Conservation (phyloP, 306 rosid genomes). For the Sicyos edulis region DNA sequence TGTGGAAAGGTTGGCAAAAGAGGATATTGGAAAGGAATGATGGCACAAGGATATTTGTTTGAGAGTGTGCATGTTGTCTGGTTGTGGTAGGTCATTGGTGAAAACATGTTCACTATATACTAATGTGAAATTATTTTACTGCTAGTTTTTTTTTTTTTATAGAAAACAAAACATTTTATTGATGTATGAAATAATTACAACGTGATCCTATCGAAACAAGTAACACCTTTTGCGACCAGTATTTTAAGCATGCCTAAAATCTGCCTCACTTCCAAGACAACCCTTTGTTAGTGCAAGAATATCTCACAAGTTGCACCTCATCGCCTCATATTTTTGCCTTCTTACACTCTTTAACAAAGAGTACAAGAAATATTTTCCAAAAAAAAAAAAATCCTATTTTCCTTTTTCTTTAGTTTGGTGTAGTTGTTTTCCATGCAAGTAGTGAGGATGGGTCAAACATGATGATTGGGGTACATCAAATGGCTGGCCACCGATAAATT, state of each 20-base stretch:
- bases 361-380: not conserved
- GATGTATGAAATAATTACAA: no score
- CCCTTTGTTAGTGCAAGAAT: not conserved
- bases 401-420: not conserved
- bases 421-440: not conserved
- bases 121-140: no score
- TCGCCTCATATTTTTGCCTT: not conserved
- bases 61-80: not conserved
- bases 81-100: not conserved
- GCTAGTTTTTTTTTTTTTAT: no score
- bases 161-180: no score
- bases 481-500: not conserved
- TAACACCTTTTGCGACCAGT: not conserved
- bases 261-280: not conserved
- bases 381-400: not conserved
- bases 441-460: not conserved
- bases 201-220: no score
- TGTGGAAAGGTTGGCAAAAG: conserved; percentile 1
- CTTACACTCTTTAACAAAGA: not conserved
- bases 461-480: not conserved
- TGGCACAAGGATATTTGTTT: not conserved
- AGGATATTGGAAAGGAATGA: not conserved
- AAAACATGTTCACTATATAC: not conserved
- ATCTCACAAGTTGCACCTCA: not conserved
- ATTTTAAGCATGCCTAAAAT: not conserved